Conservation (phyloP, 441 rosid species). For the Cnidoscolus chayamansa region DNA sequence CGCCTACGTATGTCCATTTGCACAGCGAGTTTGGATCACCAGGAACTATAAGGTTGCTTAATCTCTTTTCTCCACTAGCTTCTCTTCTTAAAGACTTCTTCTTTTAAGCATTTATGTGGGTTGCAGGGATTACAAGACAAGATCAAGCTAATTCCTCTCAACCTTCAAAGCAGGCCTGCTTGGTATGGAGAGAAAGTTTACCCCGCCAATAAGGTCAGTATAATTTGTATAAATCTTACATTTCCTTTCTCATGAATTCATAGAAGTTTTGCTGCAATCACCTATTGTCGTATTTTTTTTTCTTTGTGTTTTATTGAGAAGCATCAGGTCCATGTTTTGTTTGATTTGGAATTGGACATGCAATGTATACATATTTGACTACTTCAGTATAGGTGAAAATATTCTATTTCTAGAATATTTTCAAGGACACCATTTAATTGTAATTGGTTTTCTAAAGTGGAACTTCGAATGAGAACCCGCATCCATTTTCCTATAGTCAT, state of each 20-base stretch:
- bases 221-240: too few relatives aligned
- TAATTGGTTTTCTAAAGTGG: too few relatives aligned
- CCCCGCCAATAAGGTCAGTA: slow-evolving; percentile 42
- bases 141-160: slow-evolving; percentile 40
- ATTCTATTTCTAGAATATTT: too few relatives aligned
- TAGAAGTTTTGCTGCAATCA: neutral
- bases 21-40: slow-evolving; percentile 52
- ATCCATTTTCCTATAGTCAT: too few relatives aligned
- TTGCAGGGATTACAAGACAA: slow-evolving; percentile 50
- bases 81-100: neutral
- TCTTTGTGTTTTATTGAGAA: neutral
- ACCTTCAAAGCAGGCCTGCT: slow-evolving; percentile 47
- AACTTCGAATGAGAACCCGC: too few relatives aligned
- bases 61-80: neutral
- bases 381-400: too few relatives aligned
- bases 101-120: neutral
- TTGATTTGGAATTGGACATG: neutral
- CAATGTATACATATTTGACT: too few relatives aligned
- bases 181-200: slow-evolving; percentile 59
- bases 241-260: neutral
- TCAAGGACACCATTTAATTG: too few relatives aligned
- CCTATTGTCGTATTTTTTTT: neutral
- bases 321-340: neutral
- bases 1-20: slow-evolving; percentile 37
- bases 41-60: slow-evolving; percentile 41